Percentiles rank a stretch among this genome's conserved stretches.
Conservation (phyloP, 2,329 filamentous ascomycete genomes). For the Drechslera avenae region DNA sequence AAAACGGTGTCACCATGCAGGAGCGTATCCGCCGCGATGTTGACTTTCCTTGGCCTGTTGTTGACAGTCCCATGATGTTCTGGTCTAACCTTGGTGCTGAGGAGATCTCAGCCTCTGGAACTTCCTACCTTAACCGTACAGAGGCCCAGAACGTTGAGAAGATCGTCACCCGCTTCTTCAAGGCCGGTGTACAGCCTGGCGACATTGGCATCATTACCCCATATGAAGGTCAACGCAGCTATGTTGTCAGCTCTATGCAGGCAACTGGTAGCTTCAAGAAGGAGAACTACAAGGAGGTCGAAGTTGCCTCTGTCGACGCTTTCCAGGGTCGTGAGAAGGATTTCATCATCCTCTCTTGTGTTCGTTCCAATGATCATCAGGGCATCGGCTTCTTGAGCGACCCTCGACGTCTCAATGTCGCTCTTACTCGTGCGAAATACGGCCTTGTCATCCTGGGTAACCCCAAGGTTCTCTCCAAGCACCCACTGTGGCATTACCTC, state of each 20-base stretch:
- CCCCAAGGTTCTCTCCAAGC: slow-evolving; percentile 95
- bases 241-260: slow-evolving; percentile 99
- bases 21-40: slow-evolving; percentile 89
- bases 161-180: slow-evolving; percentile 98
- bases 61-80: slow-evolving; percentile 98
- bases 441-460: slow-evolving; percentile 96
- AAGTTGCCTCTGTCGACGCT: slow-evolving; percentile 96
- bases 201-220: slow-evolving; percentile 98
- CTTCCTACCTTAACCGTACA: slow-evolving; percentile 96
- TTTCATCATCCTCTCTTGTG: slow-evolving; percentile 96
- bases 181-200: slow-evolving; percentile 90
- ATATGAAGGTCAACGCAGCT: slow-evolving; percentile 97
- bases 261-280: slow-evolving; percentile 97
- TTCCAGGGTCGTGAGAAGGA: slow-evolving; percentile 99
- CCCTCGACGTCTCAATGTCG: slow-evolving; percentile 94
- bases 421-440: slow-evolving; percentile 94
- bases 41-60: slow-evolving; percentile 96
- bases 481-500: slow-evolving; percentile 96
- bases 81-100: slow-evolving; percentile 98
- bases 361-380: slow-evolving; percentile 98
- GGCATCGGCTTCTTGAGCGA: slow-evolving; percentile 99
- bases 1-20: slow-evolving; percentile 92
- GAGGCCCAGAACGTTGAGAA: slow-evolving; percentile 98
- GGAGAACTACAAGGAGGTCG: slow-evolving; percentile 97
- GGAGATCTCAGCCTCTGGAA: slow-evolving; percentile 96